Evolutionary conservation across 2,329 filamentous ascomycete species (phyloP).

Genomic region (Colletotrichum tofieldiae): DNA sequence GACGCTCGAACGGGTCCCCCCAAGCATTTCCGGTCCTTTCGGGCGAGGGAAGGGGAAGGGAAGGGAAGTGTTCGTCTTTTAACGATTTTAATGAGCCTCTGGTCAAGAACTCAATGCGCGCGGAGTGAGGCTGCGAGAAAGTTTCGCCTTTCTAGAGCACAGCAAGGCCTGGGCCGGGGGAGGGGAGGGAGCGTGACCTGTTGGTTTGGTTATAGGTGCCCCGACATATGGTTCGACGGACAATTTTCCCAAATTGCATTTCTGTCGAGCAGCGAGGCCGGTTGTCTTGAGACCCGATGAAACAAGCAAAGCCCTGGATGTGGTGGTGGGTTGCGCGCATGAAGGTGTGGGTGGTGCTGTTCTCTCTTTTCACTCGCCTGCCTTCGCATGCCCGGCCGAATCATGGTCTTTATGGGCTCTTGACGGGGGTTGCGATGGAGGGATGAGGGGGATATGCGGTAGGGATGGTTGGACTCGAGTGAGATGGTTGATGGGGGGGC

Average conservation of each 20-base stretch:
- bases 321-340: slow-evolving; percentile 26
- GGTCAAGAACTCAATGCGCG: slow-evolving; percentile 20
- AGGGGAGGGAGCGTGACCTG: not conserved
- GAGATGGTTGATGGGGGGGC: not conserved
- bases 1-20: slow-evolving; percentile 13
- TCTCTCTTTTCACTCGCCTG: slow-evolving; percentile 13
- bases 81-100: slow-evolving; percentile 18
- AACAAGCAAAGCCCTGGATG: slow-evolving; percentile 31
- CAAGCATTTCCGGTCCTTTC: not conserved
- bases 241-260: slow-evolving; percentile 13
- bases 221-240: slow-evolving; percentile 40
- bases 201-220: slow-evolving; percentile 22
- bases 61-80: slow-evolving; percentile 3
- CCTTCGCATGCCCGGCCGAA: slow-evolving; percentile 14
- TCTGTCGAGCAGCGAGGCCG: not conserved
- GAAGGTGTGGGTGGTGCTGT: slow-evolving; percentile 38
- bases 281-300: not conserved
- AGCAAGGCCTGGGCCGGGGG: not conserved
- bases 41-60: not conserved
- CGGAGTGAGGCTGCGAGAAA: slow-evolving; percentile 13
- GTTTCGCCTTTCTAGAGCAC: not conserved
- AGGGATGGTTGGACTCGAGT: slow-evolving; percentile 16
- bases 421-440: slow-evolving; percentile 9
- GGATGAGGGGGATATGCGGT: slow-evolving; percentile 23
- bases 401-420: not conserved